Evolutionary conservation across 768 basidiomycete genomes (phyloP).

Genomic region (Tephrocybe sp.): DNA sequence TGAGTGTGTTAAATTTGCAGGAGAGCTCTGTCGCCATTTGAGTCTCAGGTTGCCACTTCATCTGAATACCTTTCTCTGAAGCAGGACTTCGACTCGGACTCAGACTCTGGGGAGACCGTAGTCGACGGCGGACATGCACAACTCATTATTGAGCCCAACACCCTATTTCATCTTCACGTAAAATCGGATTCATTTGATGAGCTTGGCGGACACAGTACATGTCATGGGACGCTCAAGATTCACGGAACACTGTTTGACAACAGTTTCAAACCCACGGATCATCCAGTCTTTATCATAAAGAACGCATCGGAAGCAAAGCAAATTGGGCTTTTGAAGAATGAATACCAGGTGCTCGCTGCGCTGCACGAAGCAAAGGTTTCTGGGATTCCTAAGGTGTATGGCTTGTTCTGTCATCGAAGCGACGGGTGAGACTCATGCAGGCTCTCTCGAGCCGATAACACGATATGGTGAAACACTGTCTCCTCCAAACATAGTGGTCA

Average conservation of each 20-base stretch:
- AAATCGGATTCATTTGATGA: background rate
- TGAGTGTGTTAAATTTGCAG: too few species aligned
- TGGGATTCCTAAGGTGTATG: background rate
- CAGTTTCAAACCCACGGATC: background rate
- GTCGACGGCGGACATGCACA: background rate
- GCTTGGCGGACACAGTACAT: background rate
- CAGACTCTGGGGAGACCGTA: too few species aligned
- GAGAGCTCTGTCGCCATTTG: too few species aligned
- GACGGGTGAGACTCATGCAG: constrained; percentile 9
- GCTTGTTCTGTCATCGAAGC: background rate
- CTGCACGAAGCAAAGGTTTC: background rate
- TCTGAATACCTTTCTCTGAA: too few species aligned
- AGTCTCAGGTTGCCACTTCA: too few species aligned
- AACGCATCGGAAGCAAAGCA: background rate
- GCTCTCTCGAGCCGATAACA: background rate
- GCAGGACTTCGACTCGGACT: too few species aligned
- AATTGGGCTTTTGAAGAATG: background rate
- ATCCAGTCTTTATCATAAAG: background rate
- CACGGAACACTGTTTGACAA: background rate
- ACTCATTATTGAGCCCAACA: background rate
- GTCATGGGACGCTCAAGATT: background rate
- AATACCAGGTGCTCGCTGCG: background rate
- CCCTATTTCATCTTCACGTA: background rate
- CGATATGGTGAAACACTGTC: background rate
- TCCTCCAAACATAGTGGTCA: constrained; percentile 4